phyloP scores from a whole-genome alignment of 371 early-diverging fungal genomes.

The Mortierella sp. region DNA sequence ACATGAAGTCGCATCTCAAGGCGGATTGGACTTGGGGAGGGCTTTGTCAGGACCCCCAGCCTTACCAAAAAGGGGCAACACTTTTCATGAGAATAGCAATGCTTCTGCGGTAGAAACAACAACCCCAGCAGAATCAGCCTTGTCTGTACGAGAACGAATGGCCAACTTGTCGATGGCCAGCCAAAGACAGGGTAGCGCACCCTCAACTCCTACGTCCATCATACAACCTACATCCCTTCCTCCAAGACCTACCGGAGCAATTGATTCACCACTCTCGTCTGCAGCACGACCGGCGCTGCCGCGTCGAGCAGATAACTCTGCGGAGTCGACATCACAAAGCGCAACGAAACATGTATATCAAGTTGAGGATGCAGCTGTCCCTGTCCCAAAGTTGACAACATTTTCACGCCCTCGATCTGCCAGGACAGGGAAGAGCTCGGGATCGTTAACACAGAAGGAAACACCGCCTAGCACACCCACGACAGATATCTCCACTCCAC shows the following conservation, averaged over 20 bases:
- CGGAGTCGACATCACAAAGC: slow-evolving; percentile 3
- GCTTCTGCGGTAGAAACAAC: neutral
- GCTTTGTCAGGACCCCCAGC: slow-evolving; percentile 28
- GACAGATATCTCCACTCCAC: slow-evolving; percentile 12
- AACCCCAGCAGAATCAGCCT: neutral
- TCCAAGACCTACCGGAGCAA: slow-evolving; percentile 2
- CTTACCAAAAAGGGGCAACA: slow-evolving; percentile 35
- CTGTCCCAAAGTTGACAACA: slow-evolving; percentile 47
- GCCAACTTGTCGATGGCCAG: slow-evolving; percentile 33
- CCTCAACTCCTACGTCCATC: neutral
- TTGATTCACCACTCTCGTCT: slow-evolving; percentile 18
- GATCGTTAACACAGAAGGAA: slow-evolving; percentile 14
- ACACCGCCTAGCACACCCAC: neutral
- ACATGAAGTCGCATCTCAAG: neutral
- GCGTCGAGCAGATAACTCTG: slow-evolving; percentile 18
- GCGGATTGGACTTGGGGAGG: neutral
- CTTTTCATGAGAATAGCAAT: slow-evolving; percentile 4
- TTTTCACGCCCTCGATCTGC: slow-evolving; percentile 51
- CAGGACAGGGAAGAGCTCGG: slow-evolving; percentile 30
- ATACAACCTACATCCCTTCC: slow-evolving; percentile 10
- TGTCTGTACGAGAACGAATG: slow-evolving; percentile 48
- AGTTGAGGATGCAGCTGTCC: slow-evolving; percentile 30
- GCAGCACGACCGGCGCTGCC: slow-evolving; percentile 33
- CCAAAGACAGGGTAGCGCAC: slow-evolving; percentile 14
- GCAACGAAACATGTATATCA: slow-evolving; percentile 21